Base-by-base conservation (phyloP, 305 asterid species). In the Coffea humblotiana region DNA sequence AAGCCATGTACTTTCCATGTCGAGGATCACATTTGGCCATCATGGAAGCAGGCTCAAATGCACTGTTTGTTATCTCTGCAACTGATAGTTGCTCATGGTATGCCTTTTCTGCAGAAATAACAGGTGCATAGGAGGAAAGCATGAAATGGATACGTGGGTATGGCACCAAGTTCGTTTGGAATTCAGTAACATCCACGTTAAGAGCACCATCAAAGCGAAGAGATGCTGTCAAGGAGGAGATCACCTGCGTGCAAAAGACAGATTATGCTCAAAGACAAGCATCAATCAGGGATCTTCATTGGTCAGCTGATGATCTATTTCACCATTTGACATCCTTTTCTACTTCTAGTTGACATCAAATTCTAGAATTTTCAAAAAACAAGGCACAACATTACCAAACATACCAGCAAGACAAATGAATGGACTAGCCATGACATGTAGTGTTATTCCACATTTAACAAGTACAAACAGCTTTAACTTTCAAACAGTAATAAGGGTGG, bases 1-100 rank as follows among this genome's bases (percentile, higher is more conserved):
- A 77, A 12, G 80, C 80, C 80, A 77, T 77, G 51, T 77, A 77
- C 45, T 77, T 77, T 27, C 80, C 80, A 49, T 66, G 80, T 19
- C 75, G 49, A 14, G 80, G 80, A 35, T 77, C 80, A 77, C 80
- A 77, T 58, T 67, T 40, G 43, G 43, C 43, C 43, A 40, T 40
- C 43, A 40, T 40, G 43, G 43, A 40, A 40, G 43, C 5, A 40
- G 43, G 43, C 43, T 40, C 43, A 40, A 40, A 40, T 40, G 43
- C 43, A 5, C 43, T 40, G 6, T 40, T 40, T 40, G 43, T 40
- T 40, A 40, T 40, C 43, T 40, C 43, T 40, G 43, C 43, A 40
- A 40, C 43, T 40, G 43, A 40, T 5, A 40, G 43, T 40, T 40
- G 43, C 43, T 40, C 43, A 40, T 40, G 43, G 79, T 75, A 75